phyloP scores from a whole-genome alignment of 2,329 filamentous ascomycete genomes.

The Orbilia blumenaviensis region DNA sequence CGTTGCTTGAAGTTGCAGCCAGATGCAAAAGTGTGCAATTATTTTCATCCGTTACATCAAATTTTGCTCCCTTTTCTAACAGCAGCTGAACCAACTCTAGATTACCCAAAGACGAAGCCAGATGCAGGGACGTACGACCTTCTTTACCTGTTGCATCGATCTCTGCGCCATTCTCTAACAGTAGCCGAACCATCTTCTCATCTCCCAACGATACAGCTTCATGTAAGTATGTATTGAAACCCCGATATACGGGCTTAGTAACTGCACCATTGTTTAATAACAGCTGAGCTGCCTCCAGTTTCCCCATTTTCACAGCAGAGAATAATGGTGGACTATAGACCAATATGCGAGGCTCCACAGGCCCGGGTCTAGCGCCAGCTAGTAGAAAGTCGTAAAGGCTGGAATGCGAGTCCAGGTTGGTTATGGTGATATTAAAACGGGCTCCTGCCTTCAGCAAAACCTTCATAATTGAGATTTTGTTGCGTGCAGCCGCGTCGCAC shows the following conservation, averaged over 20 bases:
- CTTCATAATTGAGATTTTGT: neutral
- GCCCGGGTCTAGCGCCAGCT: neutral
- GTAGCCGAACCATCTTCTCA: neutral
- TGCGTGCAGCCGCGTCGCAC: no score
- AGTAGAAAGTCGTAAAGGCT: no score
- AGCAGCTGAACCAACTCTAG: no score
- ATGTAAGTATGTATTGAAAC: neutral
- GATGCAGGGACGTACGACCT: neutral
- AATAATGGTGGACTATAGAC: neutral
- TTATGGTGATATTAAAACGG: no score
- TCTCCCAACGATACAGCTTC: neutral
- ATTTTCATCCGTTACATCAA: no score
- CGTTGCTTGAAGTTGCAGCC: no score
- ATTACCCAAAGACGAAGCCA: no score
- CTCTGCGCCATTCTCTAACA: neutral
- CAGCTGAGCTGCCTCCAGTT: neutral
- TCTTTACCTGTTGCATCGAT: neutral
- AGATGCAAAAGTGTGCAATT: no score
- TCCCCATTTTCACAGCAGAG: neutral
- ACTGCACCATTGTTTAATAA: neutral
- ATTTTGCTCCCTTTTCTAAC: no score
- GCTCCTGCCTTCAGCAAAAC: neutral
- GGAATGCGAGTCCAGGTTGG: no score
- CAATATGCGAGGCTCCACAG: constrained; percentile 12
- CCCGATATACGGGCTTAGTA: no score